Conservation (phyloP, 768 basidiomycete species). For the Amanita muscaria region DNA sequence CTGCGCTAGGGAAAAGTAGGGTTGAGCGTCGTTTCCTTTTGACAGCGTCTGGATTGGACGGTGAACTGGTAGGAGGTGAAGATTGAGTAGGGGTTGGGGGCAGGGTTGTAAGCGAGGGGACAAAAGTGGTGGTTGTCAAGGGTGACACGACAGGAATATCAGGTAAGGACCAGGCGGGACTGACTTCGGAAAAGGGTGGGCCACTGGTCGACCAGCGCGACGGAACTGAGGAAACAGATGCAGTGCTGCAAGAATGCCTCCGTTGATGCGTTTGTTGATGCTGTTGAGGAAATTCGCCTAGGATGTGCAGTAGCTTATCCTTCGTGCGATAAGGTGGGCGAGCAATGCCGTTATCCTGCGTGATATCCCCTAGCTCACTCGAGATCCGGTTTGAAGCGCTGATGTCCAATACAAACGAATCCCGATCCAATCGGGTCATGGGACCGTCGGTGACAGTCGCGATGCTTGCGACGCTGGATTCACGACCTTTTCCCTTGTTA, state of each 20-base stretch:
- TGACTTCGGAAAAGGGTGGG: background rate
- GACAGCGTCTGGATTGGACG: background rate
- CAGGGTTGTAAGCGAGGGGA: background rate
- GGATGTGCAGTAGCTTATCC: background rate
- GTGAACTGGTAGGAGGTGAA: too few species aligned
- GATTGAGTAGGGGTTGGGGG: background rate
- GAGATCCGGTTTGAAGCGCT: background rate
- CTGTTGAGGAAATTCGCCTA: background rate
- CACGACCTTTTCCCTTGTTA: background rate
- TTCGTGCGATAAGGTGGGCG: too few species aligned
- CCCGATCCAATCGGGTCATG: background rate
- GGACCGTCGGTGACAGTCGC: background rate
- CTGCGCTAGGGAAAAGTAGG: background rate
- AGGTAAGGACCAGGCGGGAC: background rate
- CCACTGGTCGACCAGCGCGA: background rate
- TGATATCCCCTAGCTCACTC: background rate
- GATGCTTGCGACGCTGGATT: background rate
- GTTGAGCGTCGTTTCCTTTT: background rate
- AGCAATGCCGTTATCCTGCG: too few species aligned
- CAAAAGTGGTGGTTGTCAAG: too few species aligned
- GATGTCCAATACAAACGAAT: slow-evolving; percentile 4
- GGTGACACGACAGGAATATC: slow-evolving; percentile 2
- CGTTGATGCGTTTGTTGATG: background rate
- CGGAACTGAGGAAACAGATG: background rate
- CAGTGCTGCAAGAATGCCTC: background rate